Conservation (phyloP, 2,329 filamentous ascomycete genomes). For the Neonectria ditissima region DNA sequence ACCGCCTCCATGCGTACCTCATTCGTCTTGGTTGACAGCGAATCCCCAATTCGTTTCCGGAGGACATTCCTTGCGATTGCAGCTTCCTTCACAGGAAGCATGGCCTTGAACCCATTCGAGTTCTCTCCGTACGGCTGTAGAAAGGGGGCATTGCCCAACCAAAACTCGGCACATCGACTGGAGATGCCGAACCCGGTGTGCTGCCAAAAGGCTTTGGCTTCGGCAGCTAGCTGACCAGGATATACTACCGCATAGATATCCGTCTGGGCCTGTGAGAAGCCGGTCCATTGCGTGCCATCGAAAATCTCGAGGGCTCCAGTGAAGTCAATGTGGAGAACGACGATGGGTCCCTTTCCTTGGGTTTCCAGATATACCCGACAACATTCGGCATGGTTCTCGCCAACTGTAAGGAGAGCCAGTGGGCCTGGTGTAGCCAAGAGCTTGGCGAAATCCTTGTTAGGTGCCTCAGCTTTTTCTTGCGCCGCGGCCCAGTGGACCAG, state of each 20-base stretch:
- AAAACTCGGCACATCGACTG: slow-evolving; percentile 43
- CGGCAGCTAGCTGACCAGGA: slow-evolving; percentile 23
- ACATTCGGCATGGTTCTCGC: slow-evolving; percentile 22
- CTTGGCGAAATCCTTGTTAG: neutral
- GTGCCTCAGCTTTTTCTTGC: neutral
- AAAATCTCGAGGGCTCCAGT: slow-evolving; percentile 16
- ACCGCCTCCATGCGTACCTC: slow-evolving; percentile 52
- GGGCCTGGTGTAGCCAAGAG: neutral
- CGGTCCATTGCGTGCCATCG: neutral
- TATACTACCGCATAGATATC: slow-evolving; percentile 36
- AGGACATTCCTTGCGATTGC: slow-evolving; percentile 26
- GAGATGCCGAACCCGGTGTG: slow-evolving; percentile 47
- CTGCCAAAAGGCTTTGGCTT: slow-evolving; percentile 48
- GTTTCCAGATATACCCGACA: slow-evolving; percentile 37
- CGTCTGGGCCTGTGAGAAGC: neutral
- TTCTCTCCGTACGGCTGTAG: slow-evolving; percentile 7
- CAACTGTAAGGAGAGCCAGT: slow-evolving; percentile 7
- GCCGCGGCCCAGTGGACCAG: slow-evolving; percentile 35
- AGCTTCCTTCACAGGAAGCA: slow-evolving; percentile 21
- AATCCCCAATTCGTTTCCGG: slow-evolving; percentile 33
- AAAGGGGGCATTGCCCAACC: slow-evolving; percentile 41
- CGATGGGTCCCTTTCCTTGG: neutral
- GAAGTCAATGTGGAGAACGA: slow-evolving; percentile 29
- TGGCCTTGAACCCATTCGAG: neutral
- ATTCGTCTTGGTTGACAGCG: slow-evolving; percentile 32